Base-by-base conservation (phyloP, 805 yeast genomes). In the Wickerhamiella kurtzmanii region DNA sequence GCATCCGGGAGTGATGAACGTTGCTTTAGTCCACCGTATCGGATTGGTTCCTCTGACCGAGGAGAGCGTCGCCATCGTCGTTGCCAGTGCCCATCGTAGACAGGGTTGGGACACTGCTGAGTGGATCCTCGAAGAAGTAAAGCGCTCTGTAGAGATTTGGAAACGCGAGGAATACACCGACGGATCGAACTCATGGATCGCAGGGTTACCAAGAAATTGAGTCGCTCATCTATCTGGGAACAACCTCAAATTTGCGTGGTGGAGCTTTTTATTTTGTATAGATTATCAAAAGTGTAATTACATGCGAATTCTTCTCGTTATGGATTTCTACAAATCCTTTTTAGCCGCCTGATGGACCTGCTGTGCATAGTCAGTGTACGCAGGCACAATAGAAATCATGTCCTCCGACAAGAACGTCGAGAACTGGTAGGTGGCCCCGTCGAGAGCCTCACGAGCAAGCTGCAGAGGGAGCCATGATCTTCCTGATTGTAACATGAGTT, bases 341-440 rank as follows among this genome's bases (percentile, higher is more conserved):
- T 64, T 63, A n/a, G 68, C 65, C 18, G 56, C 53, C 47, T 75
- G 77, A 61, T 89, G 96, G 46, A 88, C 65, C 36, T 72, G 72
- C 5, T 76, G 66, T 52, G 89, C 66, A 55, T 75, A 86, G 48
- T 83, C 95, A 4, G 74, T 62, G 59, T 79, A 82, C 18, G 79
- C 73, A 2, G 56, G 53, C 13, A 52, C 40, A 19, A 47, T 52
- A 32, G 45, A 47, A 56, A 76, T 59, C 61, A 73, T 67, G 60
- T 92, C 97, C 57, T 92, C 97, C 22, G 79, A 77, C 58, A 92
- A 65, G 44, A 75, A 57, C 38, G 77, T 78, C 37, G 70, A 65
- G 59, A 86, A 76, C 44, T 70, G 74, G 39, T 61, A 55, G 54
- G 79, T 78, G 2, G 75, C 70, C 2, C 77, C 76, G 57, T 83